phyloP scores from a whole-genome alignment of 495 filamentous ascomycete genomes.

The Xanthoparmelia taractica region DNA sequence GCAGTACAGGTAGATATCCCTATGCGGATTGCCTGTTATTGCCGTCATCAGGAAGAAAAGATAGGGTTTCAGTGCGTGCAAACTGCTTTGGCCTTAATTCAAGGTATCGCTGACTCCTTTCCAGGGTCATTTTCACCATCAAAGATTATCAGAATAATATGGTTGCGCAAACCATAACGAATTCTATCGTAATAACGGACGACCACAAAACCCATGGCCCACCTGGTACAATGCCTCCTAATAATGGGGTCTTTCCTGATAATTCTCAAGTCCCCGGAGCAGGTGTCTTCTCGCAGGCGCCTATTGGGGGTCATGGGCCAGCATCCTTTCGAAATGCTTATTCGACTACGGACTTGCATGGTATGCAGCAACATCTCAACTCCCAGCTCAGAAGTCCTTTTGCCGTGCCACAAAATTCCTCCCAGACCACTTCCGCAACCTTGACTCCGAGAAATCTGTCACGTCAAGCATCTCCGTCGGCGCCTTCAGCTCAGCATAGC shows the following conservation, averaged over 20 bases:
- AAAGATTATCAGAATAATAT: conserved; percentile 68
- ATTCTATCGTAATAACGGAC: conserved; percentile 89
- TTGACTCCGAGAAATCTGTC: conserved; percentile 59
- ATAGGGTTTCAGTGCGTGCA: conserved; percentile 63
- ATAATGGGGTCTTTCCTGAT: conserved; percentile 37
- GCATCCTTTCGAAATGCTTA: conserved; percentile 27
- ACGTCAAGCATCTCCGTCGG: conserved; percentile 61
- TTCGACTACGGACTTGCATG: conserved; percentile 48
- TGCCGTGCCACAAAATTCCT: conserved; percentile 32
- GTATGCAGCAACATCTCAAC: conserved; percentile 36
- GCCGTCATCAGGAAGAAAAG: conserved; percentile 88
- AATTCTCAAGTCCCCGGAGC: conserved; percentile 39
- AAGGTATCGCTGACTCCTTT: conserved; percentile 17
- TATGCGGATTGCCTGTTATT: conserved; percentile 98
- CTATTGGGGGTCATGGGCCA: conserved; percentile 30
- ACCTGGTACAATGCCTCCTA: conserved; percentile 27
- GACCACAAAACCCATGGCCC: conserved; percentile 78
- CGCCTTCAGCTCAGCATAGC: conserved; percentile 48
- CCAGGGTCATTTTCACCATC: conserved; percentile 80
- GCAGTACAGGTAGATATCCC: conserved; percentile 70
- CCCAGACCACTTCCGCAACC: conserved; percentile 39
- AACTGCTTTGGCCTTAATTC: conserved; percentile 7
- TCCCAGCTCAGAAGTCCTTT: conserved; percentile 24
- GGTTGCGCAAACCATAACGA: conserved; percentile 75
- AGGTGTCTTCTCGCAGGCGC: conserved; percentile 39